phyloP scores from a whole-genome alignment of 169 alveolate species.

The Cryptosporidium parvum region DNA sequence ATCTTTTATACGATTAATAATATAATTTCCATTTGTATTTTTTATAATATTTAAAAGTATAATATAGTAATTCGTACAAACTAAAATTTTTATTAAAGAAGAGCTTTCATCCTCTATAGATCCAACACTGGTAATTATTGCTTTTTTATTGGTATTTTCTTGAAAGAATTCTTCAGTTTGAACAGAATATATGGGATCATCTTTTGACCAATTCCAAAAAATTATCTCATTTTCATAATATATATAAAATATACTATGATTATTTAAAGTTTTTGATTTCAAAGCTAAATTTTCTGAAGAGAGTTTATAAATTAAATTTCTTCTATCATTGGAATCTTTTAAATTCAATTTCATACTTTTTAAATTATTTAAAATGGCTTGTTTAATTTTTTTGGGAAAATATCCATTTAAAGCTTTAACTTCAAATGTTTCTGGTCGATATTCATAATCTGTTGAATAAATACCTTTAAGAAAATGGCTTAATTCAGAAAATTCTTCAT shows the following conservation, averaged over 20 bases:
- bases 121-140: constrained; percentile 57
- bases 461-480: constrained; percentile 9
- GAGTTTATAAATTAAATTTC: background rate
- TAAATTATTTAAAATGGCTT: background rate
- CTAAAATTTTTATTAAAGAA: constrained; percentile 3
- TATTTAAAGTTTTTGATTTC: constrained; percentile 7
- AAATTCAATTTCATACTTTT: background rate
- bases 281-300: background rate
- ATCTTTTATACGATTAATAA: constrained; percentile 44
- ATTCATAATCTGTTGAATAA: constrained; percentile 41
- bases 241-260: constrained; percentile 49
- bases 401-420: constrained; percentile 17
- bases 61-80: constrained; percentile 30
- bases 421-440: constrained; percentile 63
- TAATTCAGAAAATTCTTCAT: constrained; percentile 47
- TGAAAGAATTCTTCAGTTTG: constrained; percentile 64
- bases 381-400: constrained; percentile 35
- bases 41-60: constrained; percentile 4
- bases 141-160: constrained; percentile 19
- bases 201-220: constrained; percentile 74
- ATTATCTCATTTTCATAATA: constrained; percentile 32
- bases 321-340: background rate
- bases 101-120: constrained; percentile 8
- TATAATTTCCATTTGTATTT: constrained; percentile 49
- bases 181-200: constrained; percentile 48